Evolutionary conservation across 2,329 filamentous ascomycete genomes (phyloP).

Genomic region (Fusarium lateritium): DNA sequence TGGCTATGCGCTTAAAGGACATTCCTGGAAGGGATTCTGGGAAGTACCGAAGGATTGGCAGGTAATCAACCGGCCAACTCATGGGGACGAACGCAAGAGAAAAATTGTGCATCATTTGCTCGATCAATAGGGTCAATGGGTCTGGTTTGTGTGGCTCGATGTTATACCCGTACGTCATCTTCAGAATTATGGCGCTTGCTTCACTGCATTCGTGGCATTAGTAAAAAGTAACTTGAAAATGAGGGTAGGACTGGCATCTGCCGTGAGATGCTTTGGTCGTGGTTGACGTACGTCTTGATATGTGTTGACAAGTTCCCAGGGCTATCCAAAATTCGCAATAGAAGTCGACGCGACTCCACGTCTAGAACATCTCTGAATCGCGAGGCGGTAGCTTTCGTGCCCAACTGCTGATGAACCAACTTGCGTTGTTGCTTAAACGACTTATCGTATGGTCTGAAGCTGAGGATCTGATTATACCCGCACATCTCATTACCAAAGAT

Average conservation of each 20-base stretch:
- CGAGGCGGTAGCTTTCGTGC: background rate
- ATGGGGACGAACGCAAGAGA: background rate
- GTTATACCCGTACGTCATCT: slow-evolving; percentile 49
- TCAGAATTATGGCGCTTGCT: slow-evolving; percentile 40
- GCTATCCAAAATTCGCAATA: background rate
- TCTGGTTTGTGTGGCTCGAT: slow-evolving; percentile 43
- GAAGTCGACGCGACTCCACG: background rate
- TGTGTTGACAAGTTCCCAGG: background rate
- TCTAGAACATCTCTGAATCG: background rate
- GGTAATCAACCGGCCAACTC: slow-evolving; percentile 31
- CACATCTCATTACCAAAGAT: slow-evolving; percentile 22
- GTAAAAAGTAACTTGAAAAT: accelerated
- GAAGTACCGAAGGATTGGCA: slow-evolving; percentile 47
- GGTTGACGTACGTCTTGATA: slow-evolving; percentile 13
- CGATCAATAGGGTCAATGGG: slow-evolving; percentile 44
- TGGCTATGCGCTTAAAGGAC: slow-evolving; percentile 44
- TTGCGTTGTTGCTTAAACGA: background rate
- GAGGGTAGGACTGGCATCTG: too few relatives aligned
- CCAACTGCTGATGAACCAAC: slow-evolving; percentile 7
- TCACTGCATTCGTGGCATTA: slow-evolving; percentile 11
- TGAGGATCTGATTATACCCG: background rate
- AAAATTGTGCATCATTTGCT: slow-evolving; percentile 9
- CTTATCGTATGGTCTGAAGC: background rate
- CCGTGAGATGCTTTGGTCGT: too few relatives aligned
- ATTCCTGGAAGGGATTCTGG: slow-evolving; percentile 48